Evolutionary conservation across 441 rosid genomes (phyloP), one percentile per base, ranked within the genome.

Genomic region (Euphorbia celastroides): DNA sequence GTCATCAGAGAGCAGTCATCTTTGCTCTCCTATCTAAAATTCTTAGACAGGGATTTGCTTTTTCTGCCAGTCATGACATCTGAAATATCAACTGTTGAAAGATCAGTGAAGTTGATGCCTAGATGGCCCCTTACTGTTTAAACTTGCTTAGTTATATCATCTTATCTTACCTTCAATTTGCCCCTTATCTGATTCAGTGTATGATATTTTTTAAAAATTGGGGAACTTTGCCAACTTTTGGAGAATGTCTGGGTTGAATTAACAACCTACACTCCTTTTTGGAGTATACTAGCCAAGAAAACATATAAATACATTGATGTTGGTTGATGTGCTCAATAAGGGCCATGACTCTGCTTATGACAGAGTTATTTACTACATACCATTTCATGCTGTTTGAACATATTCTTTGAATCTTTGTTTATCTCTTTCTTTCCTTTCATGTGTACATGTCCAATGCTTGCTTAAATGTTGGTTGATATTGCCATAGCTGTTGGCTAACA

Each of bases 401-500:
- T 9, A 44, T 57, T 57, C 22, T 57, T 51, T 26, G 51, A n/a
- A n/a, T 22, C 17, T 7, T 65, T 19, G 9, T 17, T 42, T 48
- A 26, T 4, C 4, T 25, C 2, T n/a, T 48, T 51, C 20, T 46
- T 26, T 27, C 42, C 16, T 14, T 61, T 36, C n/a, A 10, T 50
- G 34, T 17, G 19, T 67, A 7, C 57, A 25, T 28, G 19, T 61
- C 41, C 27, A 63, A 0, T 62, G 38, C 26, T 66, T 50, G 27
- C 59, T 32, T 22, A 1, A 13, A 52, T 28, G 0, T 44, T 56
- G 56, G 16, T n/a, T 25, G 41, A 28, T 69, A 14, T 28, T 31
- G 57, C 44, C 5, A 48, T 57, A 48, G 28, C 22, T 19, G 20
- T 63, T 52, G 54, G 54, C 77, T 74, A 62, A 74, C 74, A 42